phyloP scores from a whole-genome alignment of 2,329 filamentous ascomycete species.

The Paracorniculantispora psalliotae region DNA sequence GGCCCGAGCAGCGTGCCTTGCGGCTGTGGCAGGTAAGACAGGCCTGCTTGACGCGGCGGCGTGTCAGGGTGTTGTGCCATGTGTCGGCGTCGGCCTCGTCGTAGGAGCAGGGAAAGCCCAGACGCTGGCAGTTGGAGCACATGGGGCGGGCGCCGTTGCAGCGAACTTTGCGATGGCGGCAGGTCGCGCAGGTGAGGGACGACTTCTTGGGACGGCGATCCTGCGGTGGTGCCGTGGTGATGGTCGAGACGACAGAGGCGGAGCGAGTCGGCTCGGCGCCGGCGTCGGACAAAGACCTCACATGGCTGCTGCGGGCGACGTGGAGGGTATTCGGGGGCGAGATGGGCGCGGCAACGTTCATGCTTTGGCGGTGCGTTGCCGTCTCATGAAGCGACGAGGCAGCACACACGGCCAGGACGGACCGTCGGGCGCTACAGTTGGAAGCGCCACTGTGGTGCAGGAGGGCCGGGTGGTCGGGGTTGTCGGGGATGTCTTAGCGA shows the following conservation, averaged over 20 bases:
- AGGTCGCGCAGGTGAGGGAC: constrained; percentile 48
- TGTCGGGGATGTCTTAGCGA: constrained; percentile 4
- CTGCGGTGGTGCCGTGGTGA: not conserved
- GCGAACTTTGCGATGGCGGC: constrained; percentile 52
- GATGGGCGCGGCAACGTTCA: constrained; percentile 5
- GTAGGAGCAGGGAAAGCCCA: constrained; percentile 54
- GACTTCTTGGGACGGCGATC: constrained; percentile 37
- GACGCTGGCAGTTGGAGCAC: constrained; percentile 55
- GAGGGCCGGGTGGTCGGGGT: constrained; percentile 1
- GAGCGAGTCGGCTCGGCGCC: not conserved
- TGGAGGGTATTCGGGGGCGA: constrained; percentile 6
- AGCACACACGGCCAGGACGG: not conserved
- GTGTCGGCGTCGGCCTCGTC: constrained; percentile 41
- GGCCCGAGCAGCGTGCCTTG: constrained; percentile 55
- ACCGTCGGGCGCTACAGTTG: constrained; percentile 8
- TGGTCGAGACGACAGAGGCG: not conserved
- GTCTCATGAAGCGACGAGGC: constrained; percentile 11
- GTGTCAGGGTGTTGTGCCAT: constrained; percentile 41
- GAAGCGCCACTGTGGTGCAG: constrained; percentile 9
- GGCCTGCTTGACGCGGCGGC: constrained; percentile 51
- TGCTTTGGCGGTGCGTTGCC: constrained; percentile 7
- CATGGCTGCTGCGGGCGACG: constrained; percentile 4
- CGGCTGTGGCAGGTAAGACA: constrained; percentile 54
- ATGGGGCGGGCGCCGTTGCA: constrained; percentile 50
- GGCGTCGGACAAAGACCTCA: constrained; percentile 6